Base-by-base conservation (phyloP, 257 asterid genomes). In the Petunia axillaris region DNA sequence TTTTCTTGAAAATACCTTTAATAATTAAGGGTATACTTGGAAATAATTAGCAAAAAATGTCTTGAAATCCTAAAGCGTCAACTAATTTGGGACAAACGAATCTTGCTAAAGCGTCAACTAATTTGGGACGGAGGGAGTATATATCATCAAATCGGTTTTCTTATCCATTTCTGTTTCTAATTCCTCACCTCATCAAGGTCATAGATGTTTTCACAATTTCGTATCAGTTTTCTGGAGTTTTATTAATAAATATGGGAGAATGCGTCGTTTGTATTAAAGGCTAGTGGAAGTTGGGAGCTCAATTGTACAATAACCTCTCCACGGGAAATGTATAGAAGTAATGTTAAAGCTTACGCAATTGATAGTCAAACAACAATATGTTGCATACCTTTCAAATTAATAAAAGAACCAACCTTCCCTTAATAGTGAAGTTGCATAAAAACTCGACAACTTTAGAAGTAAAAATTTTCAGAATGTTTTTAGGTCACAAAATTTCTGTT, bases 221-320 rank as follows among this genome's bases (percentile, higher is more conserved):
- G 10, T 52, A 52, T 9, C 15, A 52, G 55, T 52, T 52, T 52
- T 46, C 39, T 70, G 77, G 77, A 70, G 50, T 46, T 70, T 46
- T 46, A 46, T 71, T 55, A 71, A 71, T 71, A 71, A 71, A 71
- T 71, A 48, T 66, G 15, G 48, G 40, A 35, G 59, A 46, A 44
- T 46, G 58, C 53, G 53, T 70, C 53, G 43, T 46, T 67, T 46
- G 43, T 71, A 46, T 71, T 71, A 48, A 71, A 71, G 59, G 15
- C 59, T 71, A 46, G 60, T 10, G 77, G 77, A 48, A 37, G 77
- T 48, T 71, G 77, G 77, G 77, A 71, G 77, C 40, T 71, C 50
- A 71, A 71, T 46, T 46, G 60, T 71, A 59, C 57, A 25, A 71
- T 48, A 71, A 71, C n/a, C 16, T 46, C 10, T 35, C 77, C 2